Evolutionary conservation across 306 rosid species (phyloP).

Genomic region (Oemleria cerasiformis): DNA sequence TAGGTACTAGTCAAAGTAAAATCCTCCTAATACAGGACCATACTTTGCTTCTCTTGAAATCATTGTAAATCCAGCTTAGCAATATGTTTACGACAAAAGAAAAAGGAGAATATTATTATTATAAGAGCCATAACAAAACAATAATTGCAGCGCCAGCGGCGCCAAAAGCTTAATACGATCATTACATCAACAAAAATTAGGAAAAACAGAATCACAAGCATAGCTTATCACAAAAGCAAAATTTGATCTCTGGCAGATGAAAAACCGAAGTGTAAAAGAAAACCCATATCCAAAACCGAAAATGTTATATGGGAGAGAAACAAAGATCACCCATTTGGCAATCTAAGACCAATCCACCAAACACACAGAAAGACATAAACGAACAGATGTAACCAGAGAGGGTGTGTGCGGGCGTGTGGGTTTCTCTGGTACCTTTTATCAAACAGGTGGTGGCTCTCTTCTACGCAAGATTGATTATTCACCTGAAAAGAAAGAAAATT

Average conservation of each 20-base stretch:
- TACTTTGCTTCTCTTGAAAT: not conserved
- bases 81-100: not conserved
- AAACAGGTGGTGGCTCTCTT: constrained; percentile 1
- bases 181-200: constrained; percentile 2
- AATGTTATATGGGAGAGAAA: not conserved
- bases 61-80: not conserved
- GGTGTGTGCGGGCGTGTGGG: not conserved
- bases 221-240: not conserved
- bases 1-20: not conserved
- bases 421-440: constrained; percentile 22
- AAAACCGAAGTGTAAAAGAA: not conserved
- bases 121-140: not conserved
- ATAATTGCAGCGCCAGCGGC: not conserved
- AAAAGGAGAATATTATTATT: not conserved
- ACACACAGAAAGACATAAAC: not conserved
- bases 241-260: not conserved
- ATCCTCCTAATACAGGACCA: not conserved
- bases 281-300: constrained; percentile 4
- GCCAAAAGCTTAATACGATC: not conserved
- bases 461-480: not conserved
- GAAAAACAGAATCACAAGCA: constrained; percentile 8
- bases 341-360: not conserved
- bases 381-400: not conserved
- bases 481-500: constrained; percentile 19
- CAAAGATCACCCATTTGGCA: constrained; percentile 6